These are phyloP conservation scores for Acidomyces sp. DNA, from an alignment of 495 filamentous ascomycete genomes.

Conservation along the genomic window DNA sequence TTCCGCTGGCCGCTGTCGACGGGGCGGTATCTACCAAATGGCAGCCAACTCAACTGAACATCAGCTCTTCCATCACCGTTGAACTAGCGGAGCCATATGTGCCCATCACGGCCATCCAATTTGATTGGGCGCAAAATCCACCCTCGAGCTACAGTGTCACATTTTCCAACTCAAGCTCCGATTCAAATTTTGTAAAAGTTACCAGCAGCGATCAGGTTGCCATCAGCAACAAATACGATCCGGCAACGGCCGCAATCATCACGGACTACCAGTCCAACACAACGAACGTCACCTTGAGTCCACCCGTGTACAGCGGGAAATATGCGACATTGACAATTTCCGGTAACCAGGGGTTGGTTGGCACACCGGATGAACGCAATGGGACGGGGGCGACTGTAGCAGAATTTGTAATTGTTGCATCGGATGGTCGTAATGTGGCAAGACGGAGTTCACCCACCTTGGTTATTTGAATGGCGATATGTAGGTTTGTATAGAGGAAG, in stretches of 20 bases:
- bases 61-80: conserved; percentile 37
- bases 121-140: conserved; percentile 56
- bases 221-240: conserved; percentile 23
- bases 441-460: not conserved
- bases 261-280: conserved; percentile 26
- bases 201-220: conserved; percentile 15
- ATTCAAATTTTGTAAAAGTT: conserved; percentile 26
- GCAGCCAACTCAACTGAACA: conserved; percentile 45
- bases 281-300: conserved; percentile 27
- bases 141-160: conserved; percentile 43
- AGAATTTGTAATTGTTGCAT: conserved; percentile 52
- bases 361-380: conserved; percentile 27
- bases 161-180: conserved; percentile 28
- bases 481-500: too few relatives aligned
- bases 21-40: conserved; percentile 58
- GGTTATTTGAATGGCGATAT: too few relatives aligned
- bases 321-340: conserved; percentile 33
- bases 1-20: conserved; percentile 57
- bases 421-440: conserved; percentile 2
- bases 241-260: conserved; percentile 21
- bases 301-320: conserved; percentile 24
- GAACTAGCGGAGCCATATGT: conserved; percentile 24
- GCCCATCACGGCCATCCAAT: conserved; percentile 40
- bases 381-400: conserved; percentile 54
- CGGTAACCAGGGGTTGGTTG: conserved; percentile 31